Conservation (phyloP, 768 basidiomycete species). For the Hericium alpestre region DNA sequence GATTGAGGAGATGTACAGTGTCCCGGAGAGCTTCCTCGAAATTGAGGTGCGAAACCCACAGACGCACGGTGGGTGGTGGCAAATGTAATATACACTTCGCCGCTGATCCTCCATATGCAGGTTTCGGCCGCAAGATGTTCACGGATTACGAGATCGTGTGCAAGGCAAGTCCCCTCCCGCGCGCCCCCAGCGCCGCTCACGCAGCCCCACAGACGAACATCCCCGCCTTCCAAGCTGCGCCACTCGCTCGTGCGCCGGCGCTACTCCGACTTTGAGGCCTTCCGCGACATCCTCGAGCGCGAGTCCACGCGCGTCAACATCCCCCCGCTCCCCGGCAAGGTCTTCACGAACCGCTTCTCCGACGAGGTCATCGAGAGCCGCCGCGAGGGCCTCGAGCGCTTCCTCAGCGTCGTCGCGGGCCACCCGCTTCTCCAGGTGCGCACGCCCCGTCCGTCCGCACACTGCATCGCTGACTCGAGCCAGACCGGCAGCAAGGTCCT, state of each 20-base stretch:
- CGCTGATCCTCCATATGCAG: constrained; percentile 25
- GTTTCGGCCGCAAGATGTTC: constrained; percentile 97
- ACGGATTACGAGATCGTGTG: constrained; percentile 99
- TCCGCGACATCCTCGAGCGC: constrained; percentile 94
- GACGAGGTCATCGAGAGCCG: constrained; percentile 93
- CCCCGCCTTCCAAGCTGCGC: constrained; percentile 89
- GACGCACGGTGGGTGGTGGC: constrained; percentile 66
- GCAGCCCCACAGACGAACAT: constrained; percentile 73
- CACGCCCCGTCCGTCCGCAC: constrained; percentile 2
- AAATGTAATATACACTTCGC: neutral
- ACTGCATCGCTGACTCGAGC: neutral
- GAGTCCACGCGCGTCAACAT: constrained; percentile 97
- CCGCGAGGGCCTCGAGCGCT: constrained; percentile 88
- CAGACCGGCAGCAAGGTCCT: constrained; percentile 96
- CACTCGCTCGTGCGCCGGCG: constrained; percentile 54
- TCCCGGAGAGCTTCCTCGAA: constrained; percentile 94
- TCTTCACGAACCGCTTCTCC: constrained; percentile 96
- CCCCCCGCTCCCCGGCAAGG: constrained; percentile 92
- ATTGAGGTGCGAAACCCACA: constrained; percentile 96
- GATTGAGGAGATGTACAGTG: constrained; percentile 98
- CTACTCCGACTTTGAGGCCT: constrained; percentile 71
- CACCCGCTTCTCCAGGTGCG: constrained; percentile 90
- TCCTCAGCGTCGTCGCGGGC: constrained; percentile 92
- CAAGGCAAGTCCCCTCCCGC: constrained; percentile 47
- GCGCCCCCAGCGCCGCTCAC: neutral